Evolutionary conservation across 306 rosid species (phyloP).

Genomic region (Vigna mungo): DNA sequence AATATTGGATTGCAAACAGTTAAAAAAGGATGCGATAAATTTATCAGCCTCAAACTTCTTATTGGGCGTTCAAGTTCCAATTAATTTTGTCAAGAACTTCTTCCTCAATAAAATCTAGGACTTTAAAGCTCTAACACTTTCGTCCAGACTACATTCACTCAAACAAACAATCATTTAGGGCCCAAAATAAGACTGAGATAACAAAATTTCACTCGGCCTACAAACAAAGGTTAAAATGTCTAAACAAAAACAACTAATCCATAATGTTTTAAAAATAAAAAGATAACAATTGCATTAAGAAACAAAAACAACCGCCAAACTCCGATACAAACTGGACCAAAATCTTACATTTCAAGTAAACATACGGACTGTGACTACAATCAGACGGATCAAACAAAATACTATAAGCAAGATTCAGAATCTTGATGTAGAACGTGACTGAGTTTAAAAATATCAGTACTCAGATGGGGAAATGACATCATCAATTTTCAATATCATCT

Average conservation of each 20-base stretch:
- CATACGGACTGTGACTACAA: conserved; percentile 41
- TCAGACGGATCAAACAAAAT: conserved; percentile 38
- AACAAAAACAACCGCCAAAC: conserved; percentile 38
- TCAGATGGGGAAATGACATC: conserved; percentile 89
- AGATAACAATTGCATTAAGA: conserved; percentile 31
- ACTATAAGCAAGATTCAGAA: conserved; percentile 15
- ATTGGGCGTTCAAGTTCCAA: too few relatives aligned
- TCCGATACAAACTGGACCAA: conserved; percentile 47
- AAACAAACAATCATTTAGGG: background rate
- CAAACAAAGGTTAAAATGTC: conserved; percentile 2
- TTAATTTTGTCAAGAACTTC: background rate
- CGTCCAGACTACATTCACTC: background rate
- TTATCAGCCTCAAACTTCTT: background rate
- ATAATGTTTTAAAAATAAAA: conserved; percentile 16
- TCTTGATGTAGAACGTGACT: conserved; percentile 22
- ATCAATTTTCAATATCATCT: conserved; percentile 96
- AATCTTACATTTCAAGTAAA: conserved; percentile 47
- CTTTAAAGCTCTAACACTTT: background rate
- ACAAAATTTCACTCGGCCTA: conserved; percentile 5
- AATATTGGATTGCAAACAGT: background rate
- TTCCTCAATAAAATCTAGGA: background rate
- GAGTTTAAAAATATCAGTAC: conserved; percentile 47
- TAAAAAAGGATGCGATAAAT: background rate
- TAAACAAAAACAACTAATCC: background rate
- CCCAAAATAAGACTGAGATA: background rate